Base-by-base conservation (phyloP, 1,284 basidiomycete species). In the Sphaerobolus stellatus region DNA sequence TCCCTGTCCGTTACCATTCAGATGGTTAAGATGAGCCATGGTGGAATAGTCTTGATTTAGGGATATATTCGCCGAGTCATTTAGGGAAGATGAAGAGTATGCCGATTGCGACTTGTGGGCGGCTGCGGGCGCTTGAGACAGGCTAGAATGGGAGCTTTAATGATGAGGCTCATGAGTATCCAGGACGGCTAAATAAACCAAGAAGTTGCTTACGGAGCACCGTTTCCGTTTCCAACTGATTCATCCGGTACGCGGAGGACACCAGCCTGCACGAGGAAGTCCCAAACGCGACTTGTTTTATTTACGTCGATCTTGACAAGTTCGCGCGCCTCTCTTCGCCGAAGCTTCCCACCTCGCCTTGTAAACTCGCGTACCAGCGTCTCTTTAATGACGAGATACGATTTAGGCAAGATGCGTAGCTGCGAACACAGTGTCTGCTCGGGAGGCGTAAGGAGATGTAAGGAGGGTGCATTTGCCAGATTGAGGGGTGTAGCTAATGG, bases 301-400 rank as follows among this genome's bases (percentile, higher is more conserved):
- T 93, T 93, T 56, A 92, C 91, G 68, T 95, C 92, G 61, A 94
- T 92, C 70, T 92, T 93, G 66, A 94, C 86, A 60, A 94, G 77
- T 68, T 93, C 90, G 53, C 90, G 80, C 16, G 92, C 92, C 70
- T 95, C 92, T 52, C 92, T 79, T 20, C 90, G 79, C 48, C 90
- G 86, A 27, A 96, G 77, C 68, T 90, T 87, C 13, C 93, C 94
- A 29, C 90, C 88, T 54, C 92, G 79, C n/a, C 92, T 80, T 6
- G 91, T 90, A 65, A 93, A 95, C 72, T 97, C 94, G 31, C 92
- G 83, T 24, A 97, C 85, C 43, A 96, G 82, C 7, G 88, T 90
- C 71, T 96, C 92, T 68, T 97, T 97, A 74, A 97, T 90, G 56
- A 88, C 83, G 45, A 97, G 82, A 70, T 95, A 98, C 1, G 94